Conservation (phyloP, 2,329 filamentous ascomycete species). For the Fusarium sambucinum region DNA sequence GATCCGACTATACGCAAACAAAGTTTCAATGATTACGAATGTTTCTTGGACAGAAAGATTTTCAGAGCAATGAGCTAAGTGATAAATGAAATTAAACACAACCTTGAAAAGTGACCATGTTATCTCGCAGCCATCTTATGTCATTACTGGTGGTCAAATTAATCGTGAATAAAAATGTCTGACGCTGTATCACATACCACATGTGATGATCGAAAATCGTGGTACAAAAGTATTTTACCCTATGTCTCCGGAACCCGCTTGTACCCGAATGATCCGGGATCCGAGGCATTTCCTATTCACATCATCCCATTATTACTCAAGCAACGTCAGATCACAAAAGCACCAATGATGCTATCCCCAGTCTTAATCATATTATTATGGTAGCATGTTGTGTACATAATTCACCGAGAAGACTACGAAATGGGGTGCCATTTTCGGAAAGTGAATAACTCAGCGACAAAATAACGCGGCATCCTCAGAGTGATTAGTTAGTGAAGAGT, state of each 20-base stretch:
- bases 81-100: background rate
- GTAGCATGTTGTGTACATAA: slow-evolving; percentile 19
- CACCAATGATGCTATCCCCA: slow-evolving; percentile 20
- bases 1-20: background rate
- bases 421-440: background rate
- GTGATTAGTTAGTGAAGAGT: fast-evolving
- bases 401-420: slow-evolving; percentile 26
- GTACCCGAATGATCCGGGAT: slow-evolving; percentile 7
- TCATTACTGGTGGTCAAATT: background rate
- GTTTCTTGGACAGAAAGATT: fast-evolving
- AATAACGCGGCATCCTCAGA: background rate
- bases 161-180: background rate
- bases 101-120: fast-evolving
- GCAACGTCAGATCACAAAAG: background rate
- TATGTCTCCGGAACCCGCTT: slow-evolving; percentile 5
- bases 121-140: fast-evolving
- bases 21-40: background rate
- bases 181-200: background rate
- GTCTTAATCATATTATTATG: background rate
- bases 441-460: background rate
- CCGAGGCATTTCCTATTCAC: slow-evolving; percentile 12
- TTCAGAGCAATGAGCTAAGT: background rate
- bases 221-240: background rate
- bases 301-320: slow-evolving; percentile 22
- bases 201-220: background rate